Evolutionary conservation across 1,284 basidiomycete genomes (phyloP).

Genomic region (Pseudozyma hubeiensis): DNA sequence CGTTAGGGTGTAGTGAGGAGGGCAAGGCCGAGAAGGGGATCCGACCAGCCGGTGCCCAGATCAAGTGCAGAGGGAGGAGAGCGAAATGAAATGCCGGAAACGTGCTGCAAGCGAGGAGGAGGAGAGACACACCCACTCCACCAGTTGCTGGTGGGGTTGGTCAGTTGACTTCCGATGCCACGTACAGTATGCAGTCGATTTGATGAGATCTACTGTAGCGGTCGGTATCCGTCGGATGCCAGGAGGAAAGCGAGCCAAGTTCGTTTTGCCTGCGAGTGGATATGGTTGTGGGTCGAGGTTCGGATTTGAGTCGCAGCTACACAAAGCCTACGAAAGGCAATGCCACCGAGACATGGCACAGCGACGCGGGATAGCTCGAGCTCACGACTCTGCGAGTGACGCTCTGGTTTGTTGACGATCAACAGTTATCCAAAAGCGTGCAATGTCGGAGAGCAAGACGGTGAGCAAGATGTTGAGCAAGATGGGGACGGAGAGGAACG

Average conservation of each 20-base stretch:
- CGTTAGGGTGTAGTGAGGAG: neutral
- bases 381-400: too few species aligned
- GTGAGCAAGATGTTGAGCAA: too few species aligned
- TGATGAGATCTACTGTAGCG: neutral
- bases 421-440: too few species aligned
- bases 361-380: too few species aligned
- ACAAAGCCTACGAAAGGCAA: neutral
- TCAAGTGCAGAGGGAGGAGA: neutral
- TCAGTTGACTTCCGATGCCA: slow-evolving; percentile 6
- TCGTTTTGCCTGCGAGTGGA: too few species aligned
- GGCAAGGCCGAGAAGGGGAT: neutral
- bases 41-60: neutral
- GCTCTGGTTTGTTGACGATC: too few species aligned
- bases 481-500: too few species aligned
- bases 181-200: neutral
- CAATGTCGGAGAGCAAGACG: too few species aligned
- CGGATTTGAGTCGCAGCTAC: neutral
- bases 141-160: slow-evolving; percentile 18
- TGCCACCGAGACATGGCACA: neutral
- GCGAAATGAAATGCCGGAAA: slow-evolving; percentile 1
- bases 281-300: neutral
- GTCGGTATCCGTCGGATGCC: neutral
- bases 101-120: neutral
- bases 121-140: neutral
- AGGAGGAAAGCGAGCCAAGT: neutral